Base-by-base conservation (phyloP, 1,139 yeast genomes). In the Kodamaea sp. region DNA sequence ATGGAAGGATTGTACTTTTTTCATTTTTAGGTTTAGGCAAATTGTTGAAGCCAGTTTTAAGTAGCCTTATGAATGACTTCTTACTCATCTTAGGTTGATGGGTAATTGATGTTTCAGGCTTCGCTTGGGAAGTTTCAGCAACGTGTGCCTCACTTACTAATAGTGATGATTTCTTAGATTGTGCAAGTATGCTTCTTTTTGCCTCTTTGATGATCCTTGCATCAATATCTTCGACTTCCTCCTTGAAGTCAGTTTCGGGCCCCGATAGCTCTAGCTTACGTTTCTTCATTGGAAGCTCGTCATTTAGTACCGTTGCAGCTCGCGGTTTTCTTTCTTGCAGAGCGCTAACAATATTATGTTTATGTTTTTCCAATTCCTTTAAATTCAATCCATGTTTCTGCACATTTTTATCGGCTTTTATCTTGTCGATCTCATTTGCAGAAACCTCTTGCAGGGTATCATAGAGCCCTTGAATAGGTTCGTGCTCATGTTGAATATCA, bases 401-500 rank as follows among this genome's bases (percentile, higher is more conserved):
- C 1, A 82, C 80, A 11, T 59, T 52, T 10, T 57, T 58, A 41
- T 75, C 76, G 57, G 80, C 84, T 8, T 57, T 57, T 2, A 45
- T 50, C 32, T 70, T 60, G 3, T 68, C 75, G 6, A 46, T 47
- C 2, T 55, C 57, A 43, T 81, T 79, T 2, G 47, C 47, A 3
- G 52, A 54, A 9, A 62, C 58, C 55, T 90, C 97, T 26, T 74
- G 79, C 0, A 69, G 54, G 0, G 82, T 79, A 52, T 85, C 94
- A 55, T 83, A 85, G 10, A 78, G 61, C 0, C 96, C 97, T 0
- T 65, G 65, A 5, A 73, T 73, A 0, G 96, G 95, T n/a, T 62
- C 63, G 43, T 78, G 81, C 51, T 89, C 95, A 53, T 85, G 84
- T 0, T 92, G 88, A 10, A 90, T 79, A 52, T 86, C 96, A 2